These are phyloP conservation scores for Eutrema japonicum DNA, from an alignment of 345 rosid species.

Conservation along the genomic window DNA sequence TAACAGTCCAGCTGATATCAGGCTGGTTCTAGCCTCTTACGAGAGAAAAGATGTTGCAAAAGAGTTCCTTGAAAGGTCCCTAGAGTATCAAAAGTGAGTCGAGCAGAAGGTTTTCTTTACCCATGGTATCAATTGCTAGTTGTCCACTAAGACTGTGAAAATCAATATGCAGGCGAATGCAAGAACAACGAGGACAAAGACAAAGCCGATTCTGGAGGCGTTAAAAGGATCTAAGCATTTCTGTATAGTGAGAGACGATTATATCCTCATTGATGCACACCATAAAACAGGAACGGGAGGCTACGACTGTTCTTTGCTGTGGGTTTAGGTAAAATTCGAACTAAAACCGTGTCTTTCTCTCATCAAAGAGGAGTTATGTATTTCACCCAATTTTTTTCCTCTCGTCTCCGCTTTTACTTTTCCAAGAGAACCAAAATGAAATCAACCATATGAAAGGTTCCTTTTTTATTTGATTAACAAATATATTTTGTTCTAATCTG, in stretches of 20 bases:
- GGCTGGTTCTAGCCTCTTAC: conserved; percentile 70
- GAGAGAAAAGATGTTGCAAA: conserved; percentile 75
- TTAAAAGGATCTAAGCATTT: conserved; percentile 34
- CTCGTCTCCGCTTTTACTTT: conserved; percentile 13
- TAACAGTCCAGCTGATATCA: conserved; percentile 78
- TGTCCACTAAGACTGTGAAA: not conserved
- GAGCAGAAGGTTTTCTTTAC: not conserved
- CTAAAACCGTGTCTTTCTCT: conserved; percentile 20
- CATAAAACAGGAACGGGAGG: conserved; percentile 27
- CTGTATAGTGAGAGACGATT: conserved; percentile 41
- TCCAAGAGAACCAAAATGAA: conserved; percentile 5
- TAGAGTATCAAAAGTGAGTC: conserved; percentile 78
- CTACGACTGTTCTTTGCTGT: conserved; percentile 26
- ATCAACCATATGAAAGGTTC: not conserved
- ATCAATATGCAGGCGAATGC: conserved; percentile 64
- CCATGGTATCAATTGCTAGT: conserved; percentile 5
- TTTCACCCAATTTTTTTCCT: conserved; percentile 25
- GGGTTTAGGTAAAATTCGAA: conserved; percentile 31
- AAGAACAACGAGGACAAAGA: conserved; percentile 74
- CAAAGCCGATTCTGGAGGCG: conserved; percentile 58
- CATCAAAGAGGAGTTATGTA: conserved; percentile 20
- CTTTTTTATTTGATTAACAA: conserved; percentile 9
- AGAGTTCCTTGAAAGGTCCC: conserved; percentile 88
- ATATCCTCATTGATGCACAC: conserved; percentile 36
- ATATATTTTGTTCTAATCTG: not conserved